A percentile compares a stretch with the other conserved stretches of the same genome.
phyloP scores from a whole-genome alignment of 164 flowering plant species.

The Liriodendron chinense region DNA sequence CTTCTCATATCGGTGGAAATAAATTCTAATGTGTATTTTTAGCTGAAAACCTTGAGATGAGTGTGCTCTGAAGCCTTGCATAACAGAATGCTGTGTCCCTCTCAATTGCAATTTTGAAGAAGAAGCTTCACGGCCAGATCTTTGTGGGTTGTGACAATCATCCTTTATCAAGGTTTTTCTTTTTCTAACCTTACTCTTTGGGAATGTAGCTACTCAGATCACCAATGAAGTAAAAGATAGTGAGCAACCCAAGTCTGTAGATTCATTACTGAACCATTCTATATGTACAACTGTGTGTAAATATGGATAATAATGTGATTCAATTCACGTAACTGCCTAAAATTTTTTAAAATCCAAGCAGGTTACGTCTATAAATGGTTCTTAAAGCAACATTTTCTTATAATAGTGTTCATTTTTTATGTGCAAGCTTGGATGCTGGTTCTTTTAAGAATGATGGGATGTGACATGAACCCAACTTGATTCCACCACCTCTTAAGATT shows the following conservation, averaged over 20 bases:
- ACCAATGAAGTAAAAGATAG: too few species aligned
- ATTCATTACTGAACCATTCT: not conserved
- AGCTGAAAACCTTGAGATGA: not conserved
- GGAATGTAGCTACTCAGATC: too few species aligned
- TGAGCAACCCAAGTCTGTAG: not conserved
- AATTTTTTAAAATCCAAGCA: not conserved
- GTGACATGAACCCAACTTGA: not conserved
- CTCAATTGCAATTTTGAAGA: constrained; percentile 73
- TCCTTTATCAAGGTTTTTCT: constrained; percentile 77
- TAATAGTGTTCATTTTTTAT: not conserved
- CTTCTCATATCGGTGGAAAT: not conserved
- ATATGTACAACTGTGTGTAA: not conserved
- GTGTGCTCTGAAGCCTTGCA: constrained; percentile 5
- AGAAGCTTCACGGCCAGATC: constrained; percentile 51
- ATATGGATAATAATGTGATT: not conserved
- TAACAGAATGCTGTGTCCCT: constrained; percentile 91
- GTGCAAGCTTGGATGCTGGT: not conserved
- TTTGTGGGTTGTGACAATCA: constrained; percentile 95
- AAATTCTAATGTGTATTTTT: not conserved
- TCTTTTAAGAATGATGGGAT: not conserved
- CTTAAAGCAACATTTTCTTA: not conserved
- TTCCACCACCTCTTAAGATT: not conserved
- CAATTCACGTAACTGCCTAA: not conserved
- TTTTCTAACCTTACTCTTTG: too few species aligned
- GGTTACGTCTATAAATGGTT: not conserved